phyloP scores from a whole-genome alignment of 352 stramenopile genomes.

The Phytopythium oedochilum region DNA sequence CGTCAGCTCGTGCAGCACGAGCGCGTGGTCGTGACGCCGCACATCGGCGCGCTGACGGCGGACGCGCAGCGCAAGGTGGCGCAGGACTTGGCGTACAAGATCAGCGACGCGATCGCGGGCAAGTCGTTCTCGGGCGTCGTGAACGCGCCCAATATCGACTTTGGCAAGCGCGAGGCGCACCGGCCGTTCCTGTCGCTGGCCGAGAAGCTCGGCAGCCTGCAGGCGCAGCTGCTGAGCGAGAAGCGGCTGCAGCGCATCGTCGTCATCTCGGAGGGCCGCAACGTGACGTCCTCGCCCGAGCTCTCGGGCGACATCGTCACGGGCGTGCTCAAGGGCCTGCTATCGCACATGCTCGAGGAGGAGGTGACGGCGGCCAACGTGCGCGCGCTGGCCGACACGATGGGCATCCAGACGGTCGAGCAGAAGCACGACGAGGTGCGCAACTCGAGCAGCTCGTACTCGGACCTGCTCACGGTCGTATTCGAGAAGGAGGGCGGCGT shows the following conservation, averaged over 20 bases:
- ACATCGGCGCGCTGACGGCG: constrained; percentile 93
- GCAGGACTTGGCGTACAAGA: constrained; percentile 86
- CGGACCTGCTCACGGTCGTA: constrained; percentile 90
- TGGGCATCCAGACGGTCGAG: constrained; percentile 89
- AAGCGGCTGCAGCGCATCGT: constrained; percentile 61
- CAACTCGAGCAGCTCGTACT: constrained; percentile 59
- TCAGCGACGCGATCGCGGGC: constrained; percentile 89
- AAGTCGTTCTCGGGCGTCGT: constrained; percentile 92
- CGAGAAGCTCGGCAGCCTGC: constrained; percentile 89
- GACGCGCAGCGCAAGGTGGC: constrained; percentile 94
- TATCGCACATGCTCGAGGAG: constrained; percentile 89
- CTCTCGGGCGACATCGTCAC: constrained; percentile 83
- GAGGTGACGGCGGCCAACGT: constrained; percentile 91
- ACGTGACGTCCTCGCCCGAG: constrained; percentile 70
- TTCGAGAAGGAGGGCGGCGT: constrained; percentile 88
- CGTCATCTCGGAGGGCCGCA: constrained; percentile 76
- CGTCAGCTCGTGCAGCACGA: constrained; percentile 80
- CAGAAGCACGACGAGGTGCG: constrained; percentile 84
- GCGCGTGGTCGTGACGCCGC: constrained; percentile 91
- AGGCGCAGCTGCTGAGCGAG: constrained; percentile 80
- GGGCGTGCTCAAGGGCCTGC: constrained; percentile 87
- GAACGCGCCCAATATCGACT: constrained; percentile 94
- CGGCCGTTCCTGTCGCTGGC: constrained; percentile 85
- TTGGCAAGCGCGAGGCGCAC: constrained; percentile 70
- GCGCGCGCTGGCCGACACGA: constrained; percentile 76